These are phyloP conservation scores for Saccharomyces jurei DNA, from an alignment of 805 yeast species.

Conservation along the genomic window DNA sequence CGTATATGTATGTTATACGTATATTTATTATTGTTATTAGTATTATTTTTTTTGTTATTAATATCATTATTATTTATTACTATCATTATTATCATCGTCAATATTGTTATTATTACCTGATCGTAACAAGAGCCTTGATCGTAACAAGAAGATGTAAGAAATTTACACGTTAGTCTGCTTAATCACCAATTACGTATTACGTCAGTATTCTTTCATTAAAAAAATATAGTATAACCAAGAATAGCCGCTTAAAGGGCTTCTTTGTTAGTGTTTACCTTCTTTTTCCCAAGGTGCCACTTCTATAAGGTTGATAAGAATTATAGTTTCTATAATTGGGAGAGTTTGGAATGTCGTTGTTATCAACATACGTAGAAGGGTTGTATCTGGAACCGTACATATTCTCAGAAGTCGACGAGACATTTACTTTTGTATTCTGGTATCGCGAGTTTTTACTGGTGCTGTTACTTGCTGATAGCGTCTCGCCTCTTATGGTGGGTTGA, in stretches of 20 bases:
- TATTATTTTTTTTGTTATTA: no score
- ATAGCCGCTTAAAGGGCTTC: neutral
- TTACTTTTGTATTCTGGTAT: neutral
- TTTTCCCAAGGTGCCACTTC: constrained; percentile 11
- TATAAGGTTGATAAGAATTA: constrained; percentile 13
- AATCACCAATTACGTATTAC: neutral
- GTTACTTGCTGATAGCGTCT: neutral
- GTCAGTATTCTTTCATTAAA: neutral
- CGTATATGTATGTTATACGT: neutral
- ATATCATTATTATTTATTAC: no score
- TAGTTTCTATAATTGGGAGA: constrained; percentile 7
- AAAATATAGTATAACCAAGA: neutral
- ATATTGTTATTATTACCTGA: neutral
- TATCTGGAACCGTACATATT: constrained; percentile 11
- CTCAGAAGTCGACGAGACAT: constrained; percentile 3
- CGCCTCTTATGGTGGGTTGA: neutral
- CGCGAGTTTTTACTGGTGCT: constrained; percentile 4
- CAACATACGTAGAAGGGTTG: constrained; percentile 3
- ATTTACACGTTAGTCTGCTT: neutral
- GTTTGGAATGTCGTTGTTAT: neutral
- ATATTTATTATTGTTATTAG: no score
- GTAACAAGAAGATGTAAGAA: neutral
- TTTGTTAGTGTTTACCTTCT: constrained; percentile 2
- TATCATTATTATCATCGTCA: no score
- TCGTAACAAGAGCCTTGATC: neutral